Evolutionary conservation across 2,329 filamentous ascomycete species (phyloP).

Genomic region (Colletotrichum noveboracense): DNA sequence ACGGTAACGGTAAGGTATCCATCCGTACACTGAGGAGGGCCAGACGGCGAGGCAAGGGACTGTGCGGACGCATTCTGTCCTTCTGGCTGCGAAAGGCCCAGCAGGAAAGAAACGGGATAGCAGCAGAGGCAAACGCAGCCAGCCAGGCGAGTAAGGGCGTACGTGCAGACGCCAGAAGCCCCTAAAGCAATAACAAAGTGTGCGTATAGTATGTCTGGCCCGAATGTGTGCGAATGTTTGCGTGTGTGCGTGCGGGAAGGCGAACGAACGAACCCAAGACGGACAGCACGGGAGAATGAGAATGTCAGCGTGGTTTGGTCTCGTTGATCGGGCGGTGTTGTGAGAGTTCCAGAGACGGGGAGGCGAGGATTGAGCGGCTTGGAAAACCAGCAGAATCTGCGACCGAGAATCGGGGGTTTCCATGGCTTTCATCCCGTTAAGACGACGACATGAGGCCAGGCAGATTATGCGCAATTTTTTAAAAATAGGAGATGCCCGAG

Average conservation of each 20-base stretch:
- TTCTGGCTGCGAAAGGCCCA: not conserved
- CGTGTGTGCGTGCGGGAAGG: not conserved
- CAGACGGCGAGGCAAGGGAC: not conserved
- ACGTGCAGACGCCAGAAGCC: not conserved
- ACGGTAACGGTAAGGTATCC: not conserved
- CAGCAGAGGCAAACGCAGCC: not conserved
- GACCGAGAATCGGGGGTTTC: conserved; percentile 2
- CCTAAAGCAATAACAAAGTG: not conserved
- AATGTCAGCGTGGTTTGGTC: not conserved
- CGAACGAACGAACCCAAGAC: not conserved
- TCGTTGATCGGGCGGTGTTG: not conserved
- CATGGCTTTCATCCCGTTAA: conserved; percentile 16
- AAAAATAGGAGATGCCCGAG: conserved; percentile 2
- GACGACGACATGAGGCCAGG: not conserved
- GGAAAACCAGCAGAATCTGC: not conserved
- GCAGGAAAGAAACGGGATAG: not conserved
- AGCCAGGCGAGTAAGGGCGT: not conserved
- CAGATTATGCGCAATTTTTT: not conserved
- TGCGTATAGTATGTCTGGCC: not conserved
- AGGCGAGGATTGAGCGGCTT: not conserved
- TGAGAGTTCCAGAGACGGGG: not conserved
- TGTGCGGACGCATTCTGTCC: not conserved
- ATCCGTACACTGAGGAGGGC: not conserved
- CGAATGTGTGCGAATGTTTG: not conserved
- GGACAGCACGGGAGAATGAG: not conserved